Evolutionary conservation across 768 basidiomycete species (phyloP), one percentile per base, ranked within the genome.

Genomic region (Harrya chromipes): DNA sequence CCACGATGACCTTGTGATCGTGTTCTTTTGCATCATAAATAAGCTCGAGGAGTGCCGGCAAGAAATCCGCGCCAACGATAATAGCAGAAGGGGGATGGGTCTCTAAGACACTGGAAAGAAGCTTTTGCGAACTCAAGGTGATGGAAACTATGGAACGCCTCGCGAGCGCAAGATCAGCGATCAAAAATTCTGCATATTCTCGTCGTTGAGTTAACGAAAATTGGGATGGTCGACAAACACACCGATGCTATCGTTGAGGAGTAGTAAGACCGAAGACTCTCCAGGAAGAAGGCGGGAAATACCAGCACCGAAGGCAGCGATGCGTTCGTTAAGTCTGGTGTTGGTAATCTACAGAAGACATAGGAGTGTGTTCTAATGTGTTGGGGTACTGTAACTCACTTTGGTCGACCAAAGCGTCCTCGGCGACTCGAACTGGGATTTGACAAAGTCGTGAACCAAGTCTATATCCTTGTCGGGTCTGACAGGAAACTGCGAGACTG

Each of bases 221-320:
- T 2, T 21, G 29, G 10, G n/a, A 40, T 20, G 38, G 37, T 49
- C 43, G 24, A 40, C 1, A 19, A 43, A 43, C 76, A 12, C 55
- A 87, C 90, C 90, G 40, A 93, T 72, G 39, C 85, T 68, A 61
- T 93, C 91, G 54, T 93, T 87, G 35, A 94, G 71, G 21, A 92
- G 70, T 12, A 93, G 67, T n/a, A 93, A 64, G 8, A 87, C 87
- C 52, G 74, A 83, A 24, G 88, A 85, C 44, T 81, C 77, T 44
- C 74, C 71, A 3, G 81, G 76, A 37, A 79, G 72, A 31, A 81
- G 69, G 21, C 74, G 75, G 24, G 85, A 59, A 23, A 94, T 76
- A 1, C 89, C 91, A 11, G 82, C 80, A n/a, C 82, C 87, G 41
- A 94, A 76, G 8, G 85, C 78, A 13, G 79, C 74, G n/a, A 82